Percentiles rank a stretch among this genome's conserved stretches.
phyloP scores from a whole-genome alignment of 768 basidiomycete species.

The Filobasidium floriforme region DNA sequence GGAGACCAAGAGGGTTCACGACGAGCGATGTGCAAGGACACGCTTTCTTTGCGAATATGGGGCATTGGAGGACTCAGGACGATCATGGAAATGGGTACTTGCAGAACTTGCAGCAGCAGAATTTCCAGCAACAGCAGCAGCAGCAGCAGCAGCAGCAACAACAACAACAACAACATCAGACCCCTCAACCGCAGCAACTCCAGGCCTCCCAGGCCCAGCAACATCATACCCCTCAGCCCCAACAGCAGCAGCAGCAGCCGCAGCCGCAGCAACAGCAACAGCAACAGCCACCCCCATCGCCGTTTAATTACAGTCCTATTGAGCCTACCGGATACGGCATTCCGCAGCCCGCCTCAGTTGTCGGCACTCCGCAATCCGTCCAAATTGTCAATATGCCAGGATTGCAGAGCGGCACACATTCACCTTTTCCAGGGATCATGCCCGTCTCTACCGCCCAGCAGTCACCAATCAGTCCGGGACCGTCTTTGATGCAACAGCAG shows the following conservation, averaged over 20 bases:
- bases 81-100: constrained; percentile 18
- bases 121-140: constrained; percentile 27
- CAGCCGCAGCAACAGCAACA: constrained; percentile 34
- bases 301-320: neutral
- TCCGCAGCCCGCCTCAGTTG: neutral
- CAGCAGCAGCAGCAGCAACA: constrained; percentile 33
- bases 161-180: constrained; percentile 29
- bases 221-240: no score
- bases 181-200: constrained; percentile 35
- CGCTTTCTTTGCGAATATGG: constrained; percentile 13
- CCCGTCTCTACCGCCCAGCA: neutral
- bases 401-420: neutral
- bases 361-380: constrained; percentile 4
- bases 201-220: neutral
- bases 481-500: neutral
- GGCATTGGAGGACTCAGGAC: constrained; percentile 32
- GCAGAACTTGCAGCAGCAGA: constrained; percentile 23
- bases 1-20: constrained; percentile 39
- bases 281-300: constrained; percentile 2
- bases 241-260: constrained; percentile 28
- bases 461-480: neutral
- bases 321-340: constrained; percentile 1
- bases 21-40: constrained; percentile 32
- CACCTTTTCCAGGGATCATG: neutral
- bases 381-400: neutral